Conservation (phyloP, 371 early-diverging fungal genomes). For the Nosema muscidifuracis region DNA sequence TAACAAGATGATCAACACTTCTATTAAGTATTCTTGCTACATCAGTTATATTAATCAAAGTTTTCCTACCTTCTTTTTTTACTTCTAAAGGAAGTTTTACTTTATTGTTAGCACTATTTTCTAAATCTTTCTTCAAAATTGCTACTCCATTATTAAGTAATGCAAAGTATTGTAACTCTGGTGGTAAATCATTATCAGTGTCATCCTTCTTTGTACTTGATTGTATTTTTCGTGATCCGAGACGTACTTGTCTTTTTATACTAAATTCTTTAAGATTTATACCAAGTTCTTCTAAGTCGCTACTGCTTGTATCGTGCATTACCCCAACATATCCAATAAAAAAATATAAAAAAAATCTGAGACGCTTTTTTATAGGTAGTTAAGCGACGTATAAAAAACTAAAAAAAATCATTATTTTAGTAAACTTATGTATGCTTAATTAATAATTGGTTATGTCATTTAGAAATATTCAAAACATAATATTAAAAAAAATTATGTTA, state of each 20-base stretch:
- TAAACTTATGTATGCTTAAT: no score
- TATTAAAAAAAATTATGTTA: no score
- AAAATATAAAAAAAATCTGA: neutral
- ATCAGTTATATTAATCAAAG: slow-evolving; percentile 58
- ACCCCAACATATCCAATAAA: neutral
- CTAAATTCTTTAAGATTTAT: slow-evolving; percentile 33
- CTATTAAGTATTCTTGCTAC: slow-evolving; percentile 65
- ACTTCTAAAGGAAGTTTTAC: slow-evolving; percentile 60
- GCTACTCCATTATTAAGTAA: slow-evolving; percentile 57
- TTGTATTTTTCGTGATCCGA: neutral
- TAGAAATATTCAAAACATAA: no score
- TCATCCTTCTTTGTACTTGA: neutral
- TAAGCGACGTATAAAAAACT: no score
- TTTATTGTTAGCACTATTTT: slow-evolving; percentile 24
- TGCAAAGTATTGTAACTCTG: slow-evolving; percentile 52
- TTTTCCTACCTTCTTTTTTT: slow-evolving; percentile 58
- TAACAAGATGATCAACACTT: slow-evolving; percentile 85
- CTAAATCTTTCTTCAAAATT: slow-evolving; percentile 48
- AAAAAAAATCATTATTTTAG: no score
- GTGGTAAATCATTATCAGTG: slow-evolving; percentile 5
- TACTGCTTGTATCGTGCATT: slow-evolving; percentile 16
- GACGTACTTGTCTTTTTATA: slow-evolving; percentile 32
- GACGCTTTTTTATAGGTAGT: no score
- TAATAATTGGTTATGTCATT: no score
- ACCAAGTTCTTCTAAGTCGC: slow-evolving; percentile 23